Evolutionary conservation across 2,329 filamentous ascomycete species (phyloP).

Genomic region (Fusarium scirpi): DNA sequence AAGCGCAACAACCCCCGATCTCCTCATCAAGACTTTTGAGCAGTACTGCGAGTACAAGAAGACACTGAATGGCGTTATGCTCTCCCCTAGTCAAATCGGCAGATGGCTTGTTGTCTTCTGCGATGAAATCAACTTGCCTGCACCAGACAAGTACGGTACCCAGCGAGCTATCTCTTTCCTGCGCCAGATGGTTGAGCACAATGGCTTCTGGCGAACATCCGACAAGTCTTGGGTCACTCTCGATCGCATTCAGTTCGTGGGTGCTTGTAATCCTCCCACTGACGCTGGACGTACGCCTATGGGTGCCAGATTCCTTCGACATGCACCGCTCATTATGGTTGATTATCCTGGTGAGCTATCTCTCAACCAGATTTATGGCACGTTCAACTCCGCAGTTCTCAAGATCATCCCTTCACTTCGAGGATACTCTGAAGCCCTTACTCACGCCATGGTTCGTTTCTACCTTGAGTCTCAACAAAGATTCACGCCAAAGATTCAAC

Average conservation of each 20-base stretch:
- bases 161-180: constrained; percentile 98
- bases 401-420: constrained; percentile 97
- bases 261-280: constrained; percentile 97
- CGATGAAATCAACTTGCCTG: constrained; percentile 98
- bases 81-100: constrained; percentile 95
- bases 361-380: constrained; percentile 96
- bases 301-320: constrained; percentile 91
- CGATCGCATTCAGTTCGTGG: constrained; percentile 98
- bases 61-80: constrained; percentile 93
- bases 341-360: constrained; percentile 98
- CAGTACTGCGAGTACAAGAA: constrained; percentile 99
- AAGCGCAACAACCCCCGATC: constrained; percentile 95
- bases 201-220: constrained; percentile 97
- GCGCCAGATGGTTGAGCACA: constrained; percentile 96
- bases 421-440: constrained; percentile 93
- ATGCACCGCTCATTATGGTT: constrained; percentile 99
- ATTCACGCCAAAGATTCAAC: constrained; percentile 96
- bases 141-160: constrained; percentile 96
- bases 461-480: constrained; percentile 94
- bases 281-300: constrained; percentile 96
- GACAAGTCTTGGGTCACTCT: constrained; percentile 98
- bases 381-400: constrained; percentile 94
- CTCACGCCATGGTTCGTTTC: constrained; percentile 96
- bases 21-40: constrained; percentile 98
- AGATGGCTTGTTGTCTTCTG: constrained; percentile 99